Base-by-base conservation (phyloP, 2,329 filamentous ascomycete genomes). In the Graphilbum ipis-grandicollis region DNA sequence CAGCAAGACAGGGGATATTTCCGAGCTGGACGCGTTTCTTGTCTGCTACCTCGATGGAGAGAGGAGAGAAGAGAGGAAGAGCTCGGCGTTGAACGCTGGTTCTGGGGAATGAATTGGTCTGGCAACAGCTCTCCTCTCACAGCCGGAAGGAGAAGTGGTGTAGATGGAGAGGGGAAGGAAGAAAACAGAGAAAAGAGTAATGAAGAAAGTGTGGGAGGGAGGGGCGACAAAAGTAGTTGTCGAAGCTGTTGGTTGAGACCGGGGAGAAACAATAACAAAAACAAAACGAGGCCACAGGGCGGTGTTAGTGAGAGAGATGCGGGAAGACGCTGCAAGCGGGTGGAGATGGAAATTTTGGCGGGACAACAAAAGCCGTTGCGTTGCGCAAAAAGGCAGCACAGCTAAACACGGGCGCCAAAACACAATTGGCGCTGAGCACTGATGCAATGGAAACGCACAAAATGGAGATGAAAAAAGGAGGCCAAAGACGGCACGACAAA, bases 361-460 rank as follows among this genome's bases (percentile, higher is more conserved):
- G 37, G 37, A 35, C 37, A 39, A 36, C 34, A 40, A 23, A 18
- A 26, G 19, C 22, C 18, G 22, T 33, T n/a, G 31, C 26, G 5
- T n/a, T n/a, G n/a, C n/a, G 22, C 5, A 32, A 14, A 34, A 23
- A 25, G 19, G 9, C 15, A 30, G 28, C 7, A 19, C 30, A 12
- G 30, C n/a, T 15, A 23, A 28, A 28, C 14, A 28, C 9, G 26
- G 14, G 8, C 5, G 10, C 14, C 26, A 28, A 28, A 34, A 25
- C n/a, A n/a, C n/a, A n/a, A n/a, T n/a, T n/a, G n/a, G n/a, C n/a
- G n/a, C n/a, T n/a, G n/a, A n/a, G n/a, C n/a, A n/a, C n/a, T n/a
- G n/a, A n/a, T n/a, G n/a, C n/a, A n/a, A n/a, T n/a, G n/a, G n/a
- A n/a, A n/a, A n/a, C n/a, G n/a, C n/a, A n/a, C n/a, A n/a, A n/a